A percentile compares a stretch with the other conserved stretches of the same genome.
Evolutionary conservation across 139 green algal species (phyloP).

Genomic region (Micractinium sp.): DNA sequence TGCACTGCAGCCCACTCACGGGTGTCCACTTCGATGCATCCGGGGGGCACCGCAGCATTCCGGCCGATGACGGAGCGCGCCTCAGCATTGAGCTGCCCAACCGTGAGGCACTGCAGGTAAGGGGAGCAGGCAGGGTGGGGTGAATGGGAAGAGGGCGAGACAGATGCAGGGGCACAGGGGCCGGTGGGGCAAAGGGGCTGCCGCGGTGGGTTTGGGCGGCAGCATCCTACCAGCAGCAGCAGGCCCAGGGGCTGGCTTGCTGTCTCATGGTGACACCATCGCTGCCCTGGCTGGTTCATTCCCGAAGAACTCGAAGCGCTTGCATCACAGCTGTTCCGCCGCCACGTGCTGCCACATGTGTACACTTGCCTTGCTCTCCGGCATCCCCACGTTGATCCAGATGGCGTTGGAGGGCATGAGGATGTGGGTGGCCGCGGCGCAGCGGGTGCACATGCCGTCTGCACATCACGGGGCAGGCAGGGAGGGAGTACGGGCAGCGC

Average conservation of each 20-base stretch:
- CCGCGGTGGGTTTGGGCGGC: too few relatives aligned
- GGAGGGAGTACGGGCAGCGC: too few relatives aligned
- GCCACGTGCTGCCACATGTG: too few relatives aligned
- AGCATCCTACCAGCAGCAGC: too few relatives aligned
- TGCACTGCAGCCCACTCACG: not conserved
- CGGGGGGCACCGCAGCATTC: not conserved
- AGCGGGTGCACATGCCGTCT: not conserved
- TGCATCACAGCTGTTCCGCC: too few relatives aligned
- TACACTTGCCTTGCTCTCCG: not conserved
- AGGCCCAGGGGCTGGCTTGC: too few relatives aligned
- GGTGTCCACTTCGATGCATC: not conserved
- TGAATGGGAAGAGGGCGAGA: too few relatives aligned
- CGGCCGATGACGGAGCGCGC: not conserved
- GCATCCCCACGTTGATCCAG: not conserved
- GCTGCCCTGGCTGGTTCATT: too few relatives aligned
- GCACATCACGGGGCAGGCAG: not conserved
- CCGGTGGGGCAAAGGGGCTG: not conserved
- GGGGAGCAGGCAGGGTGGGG: not conserved
- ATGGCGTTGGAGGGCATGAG: not conserved
- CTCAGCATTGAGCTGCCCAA: not conserved
- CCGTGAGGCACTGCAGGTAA: not conserved
- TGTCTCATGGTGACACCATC: too few relatives aligned
- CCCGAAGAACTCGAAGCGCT: too few relatives aligned
- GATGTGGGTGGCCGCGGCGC: not conserved
- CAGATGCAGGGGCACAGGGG: too few relatives aligned